Evolutionary conservation across 2,329 filamentous ascomycete species (phyloP), one percentile per base, ranked within the genome.

Genomic region (Talaromyces sp.): DNA sequence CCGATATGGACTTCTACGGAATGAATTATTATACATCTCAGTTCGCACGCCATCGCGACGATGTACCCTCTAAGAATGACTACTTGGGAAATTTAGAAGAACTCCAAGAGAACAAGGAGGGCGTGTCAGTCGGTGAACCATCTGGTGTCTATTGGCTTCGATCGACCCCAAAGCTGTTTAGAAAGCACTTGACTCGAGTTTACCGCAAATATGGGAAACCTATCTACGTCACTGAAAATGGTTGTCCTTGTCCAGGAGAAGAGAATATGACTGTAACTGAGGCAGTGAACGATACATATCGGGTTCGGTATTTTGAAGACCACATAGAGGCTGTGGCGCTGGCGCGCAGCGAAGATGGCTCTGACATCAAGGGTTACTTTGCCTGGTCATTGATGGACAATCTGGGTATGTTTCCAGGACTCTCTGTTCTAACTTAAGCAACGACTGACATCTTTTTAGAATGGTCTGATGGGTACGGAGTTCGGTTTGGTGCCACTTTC

Each of bases 251-350:
- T 59, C 72, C 72, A n/a, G 70, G 68, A 4, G 72, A 73, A 58
- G 68, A 77, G 17, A 68, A 70, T 57, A 79, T 79, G 77, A 72
- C 69, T 0, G 63, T 72, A 0, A 72, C 76, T 25, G 73, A 79
- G 60, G 73, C 77, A 0, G 72, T 81, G 0, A 65, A 78, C 11
- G 79, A 81, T 63, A 67, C 64, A 3, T 81, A 76, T 61, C 72
- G 79, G 1, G 70, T 75, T 6, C 65, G 70, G 10, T 81, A 81
- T 54, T 79, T 81, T 60, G 69, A 73, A 13, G 72, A 77, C 22
- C 78, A 81, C 33, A 67, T 81, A 1, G 75, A 80, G 43, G 73
- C 79, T 0, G 75, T 80, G 41, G 74, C 70, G 10, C 67, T 67
- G 61, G 70, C 77, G 6, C 68, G 70, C 33, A 66, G 66, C 17